Base-by-base conservation (phyloP, 2,329 filamentous ascomycete genomes). In the Arthrobotrys entomopaga region DNA sequence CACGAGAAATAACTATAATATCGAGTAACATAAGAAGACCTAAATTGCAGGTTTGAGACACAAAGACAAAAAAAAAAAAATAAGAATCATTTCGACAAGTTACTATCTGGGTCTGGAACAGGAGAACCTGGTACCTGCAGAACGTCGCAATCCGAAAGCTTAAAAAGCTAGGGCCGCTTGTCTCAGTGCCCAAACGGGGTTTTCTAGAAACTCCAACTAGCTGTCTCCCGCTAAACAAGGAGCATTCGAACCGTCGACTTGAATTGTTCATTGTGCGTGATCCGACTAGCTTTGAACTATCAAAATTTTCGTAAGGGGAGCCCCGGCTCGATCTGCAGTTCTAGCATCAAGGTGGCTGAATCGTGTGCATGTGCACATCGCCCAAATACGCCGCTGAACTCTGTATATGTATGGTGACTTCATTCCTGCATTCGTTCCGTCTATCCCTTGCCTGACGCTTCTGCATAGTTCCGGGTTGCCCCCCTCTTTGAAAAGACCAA, bases 71-170 rank as follows among this genome's bases (percentile, higher is more conserved):
- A 26, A 26, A 26, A 26, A 26, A 26, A 26, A 3, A 26, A 26
- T 3, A 26, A 26, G 10, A 34, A 34, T 34, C 10, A 13, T 8
- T 22, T 70, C 20, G 40, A 65, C 13, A 65, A 43, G 46, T 65
- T 60, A 46, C 46, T 42, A 61, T 56, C 40, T 48, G 43, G 49
- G 38, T 49, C 61, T 57, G 69, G 69, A 73, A 73, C 61, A 66
- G 69, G 69, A 66, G 67, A 73, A 66, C 69, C 61, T 65, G 63
- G 69, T 73, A 66, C 69, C 69, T 73, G 69, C 69, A 73, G 69
- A 48, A 72, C 60, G 63, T 26, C 49, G 48, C 48, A 53, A 54
- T 54, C 38, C 49, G 48, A 43, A 34, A 46, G 24, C 49, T 38
- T 59, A 64, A 53, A 46, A 59, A 46, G 64, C 58, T 71, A 59